These are phyloP conservation scores for Zygosaccharomyces bisporus DNA, from an alignment of 805 yeast species.

Conservation along the genomic window DNA sequence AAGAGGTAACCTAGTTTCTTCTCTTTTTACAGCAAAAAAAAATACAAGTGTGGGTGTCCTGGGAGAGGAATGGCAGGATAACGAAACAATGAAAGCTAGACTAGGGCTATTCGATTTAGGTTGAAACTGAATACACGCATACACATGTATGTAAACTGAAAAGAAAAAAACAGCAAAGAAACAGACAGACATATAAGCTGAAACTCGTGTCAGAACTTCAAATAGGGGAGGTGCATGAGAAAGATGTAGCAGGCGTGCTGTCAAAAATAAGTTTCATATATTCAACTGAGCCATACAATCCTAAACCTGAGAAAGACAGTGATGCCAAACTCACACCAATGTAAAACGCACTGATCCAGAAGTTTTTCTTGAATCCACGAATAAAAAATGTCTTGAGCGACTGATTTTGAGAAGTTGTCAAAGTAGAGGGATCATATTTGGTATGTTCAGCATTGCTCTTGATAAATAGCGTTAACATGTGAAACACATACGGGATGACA, in stretches of 20 bases:
- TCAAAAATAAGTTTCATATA: slow-evolving; percentile 7
- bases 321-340: slow-evolving; percentile 6
- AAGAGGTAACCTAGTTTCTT: too few relatives aligned
- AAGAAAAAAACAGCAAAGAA: too few relatives aligned
- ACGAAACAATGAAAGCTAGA: too few relatives aligned
- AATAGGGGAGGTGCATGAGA: slow-evolving; percentile 6
- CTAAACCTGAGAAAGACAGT: slow-evolving; percentile 5
- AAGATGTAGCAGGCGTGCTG: slow-evolving; percentile 7
- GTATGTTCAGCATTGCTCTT: slow-evolving; percentile 4
- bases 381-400: neutral
- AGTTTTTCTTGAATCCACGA: slow-evolving; percentile 1
- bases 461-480: slow-evolving; percentile 5
- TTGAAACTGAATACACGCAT: too few relatives aligned
- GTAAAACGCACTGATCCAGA: slow-evolving; percentile 2
- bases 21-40: too few relatives aligned
- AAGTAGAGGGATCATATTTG: neutral
- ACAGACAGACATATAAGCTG: too few relatives aligned
- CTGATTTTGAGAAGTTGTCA: neutral
- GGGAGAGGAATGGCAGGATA: too few relatives aligned
- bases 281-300: slow-evolving; percentile 8
- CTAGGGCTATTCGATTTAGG: too few relatives aligned
- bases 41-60: too few relatives aligned
- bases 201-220: neutral
- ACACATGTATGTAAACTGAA: too few relatives aligned
- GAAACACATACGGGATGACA: slow-evolving; percentile 5